Base-by-base conservation (phyloP, 2,329 filamentous ascomycete species). In the Nemania abortiva region DNA sequence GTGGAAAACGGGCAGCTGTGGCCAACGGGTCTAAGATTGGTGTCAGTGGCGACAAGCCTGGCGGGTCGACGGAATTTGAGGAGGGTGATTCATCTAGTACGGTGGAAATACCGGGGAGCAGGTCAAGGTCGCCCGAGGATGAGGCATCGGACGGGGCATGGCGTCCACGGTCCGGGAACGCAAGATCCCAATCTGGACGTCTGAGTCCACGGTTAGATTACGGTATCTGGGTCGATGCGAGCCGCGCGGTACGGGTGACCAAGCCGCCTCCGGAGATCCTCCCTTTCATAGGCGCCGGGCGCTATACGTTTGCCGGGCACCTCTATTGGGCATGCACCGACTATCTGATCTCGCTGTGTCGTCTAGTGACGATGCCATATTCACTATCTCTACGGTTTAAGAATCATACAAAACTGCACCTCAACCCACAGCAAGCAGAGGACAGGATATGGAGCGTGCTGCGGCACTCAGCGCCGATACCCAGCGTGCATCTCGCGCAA, bases 281-380 rank as follows among this genome's bases (percentile, higher is more conserved):
- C 10, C 75, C 76, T 2, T 78, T 74, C 62, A 64, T 78, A 0
- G 76, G 77, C 6, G 60, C 61, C n/a, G 74, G 72, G 10, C 72
- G 63, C 39, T 70, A 70, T 24, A 78, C 75, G 0, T 75, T 79
- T 49, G 72, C 73, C 0, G 76, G 76, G 0, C 73, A 70, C 31
- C 57, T 79, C 7, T 77, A 76, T 59, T 78, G 74, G 75, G 68
- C 71, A 15, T 74, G 76, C 39, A 66, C 72, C 5, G 73, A 78
- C 37, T 73, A 76, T 57, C 53, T 74, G 27, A 63, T 73, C 39
- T 59, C 67, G 4, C 65, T 71, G 2, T 76, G 72, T 22, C 66
- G 56, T 3, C 57, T 65, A 6, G 67, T 60, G 31, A 70, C 58
- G 3, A 39, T 68, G n/a, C 63, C 70, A 6, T 60, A 69, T 24